Conservation (phyloP, 2,329 filamentous ascomycete species). For the Sporothrix inflata region DNA sequence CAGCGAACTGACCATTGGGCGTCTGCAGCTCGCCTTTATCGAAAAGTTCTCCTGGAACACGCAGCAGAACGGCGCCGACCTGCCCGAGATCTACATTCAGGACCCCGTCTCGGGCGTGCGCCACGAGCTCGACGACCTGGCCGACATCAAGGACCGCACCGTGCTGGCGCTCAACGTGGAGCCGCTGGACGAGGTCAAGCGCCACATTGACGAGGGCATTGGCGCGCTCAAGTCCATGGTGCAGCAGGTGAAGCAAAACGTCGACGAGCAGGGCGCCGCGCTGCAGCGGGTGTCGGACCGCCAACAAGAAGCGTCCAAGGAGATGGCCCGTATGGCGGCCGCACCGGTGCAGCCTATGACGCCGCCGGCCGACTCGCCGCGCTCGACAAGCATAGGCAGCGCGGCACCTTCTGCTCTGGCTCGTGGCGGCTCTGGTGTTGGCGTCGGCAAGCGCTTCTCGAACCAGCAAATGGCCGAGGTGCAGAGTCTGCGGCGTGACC, state of each 20-base stretch:
- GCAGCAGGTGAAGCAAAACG: constrained; percentile 80
- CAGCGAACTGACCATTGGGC: constrained; percentile 81
- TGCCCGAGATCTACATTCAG: constrained; percentile 98
- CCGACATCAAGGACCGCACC: constrained; percentile 90
- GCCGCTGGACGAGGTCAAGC: constrained; percentile 91
- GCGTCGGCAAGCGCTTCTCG: constrained; percentile 30
- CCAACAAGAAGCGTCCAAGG: constrained; percentile 86
- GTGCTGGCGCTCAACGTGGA: constrained; percentile 96
- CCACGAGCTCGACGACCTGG: constrained; percentile 91
- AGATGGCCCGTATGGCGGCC: constrained; percentile 67
- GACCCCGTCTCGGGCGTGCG: constrained; percentile 94
- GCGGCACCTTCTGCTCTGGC: not conserved
- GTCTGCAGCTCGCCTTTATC: constrained; percentile 93
- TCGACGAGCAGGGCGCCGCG: constrained; percentile 80
- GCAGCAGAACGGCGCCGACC: constrained; percentile 85
- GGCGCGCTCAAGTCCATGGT: constrained; percentile 78
- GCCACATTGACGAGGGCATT: constrained; percentile 91
- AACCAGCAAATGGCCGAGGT: constrained; percentile 74
- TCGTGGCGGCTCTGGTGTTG: constrained; percentile 37
- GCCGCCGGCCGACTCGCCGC: constrained; percentile 54
- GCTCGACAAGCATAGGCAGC: constrained; percentile 39
- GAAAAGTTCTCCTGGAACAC: constrained; percentile 99
- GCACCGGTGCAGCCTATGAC: constrained; percentile 44
- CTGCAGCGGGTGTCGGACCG: constrained; percentile 87
- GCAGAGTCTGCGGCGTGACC: constrained; percentile 79